Evolutionary conservation across 441 rosid genomes (phyloP).

Genomic region (Pelargonium fulgidum): DNA sequence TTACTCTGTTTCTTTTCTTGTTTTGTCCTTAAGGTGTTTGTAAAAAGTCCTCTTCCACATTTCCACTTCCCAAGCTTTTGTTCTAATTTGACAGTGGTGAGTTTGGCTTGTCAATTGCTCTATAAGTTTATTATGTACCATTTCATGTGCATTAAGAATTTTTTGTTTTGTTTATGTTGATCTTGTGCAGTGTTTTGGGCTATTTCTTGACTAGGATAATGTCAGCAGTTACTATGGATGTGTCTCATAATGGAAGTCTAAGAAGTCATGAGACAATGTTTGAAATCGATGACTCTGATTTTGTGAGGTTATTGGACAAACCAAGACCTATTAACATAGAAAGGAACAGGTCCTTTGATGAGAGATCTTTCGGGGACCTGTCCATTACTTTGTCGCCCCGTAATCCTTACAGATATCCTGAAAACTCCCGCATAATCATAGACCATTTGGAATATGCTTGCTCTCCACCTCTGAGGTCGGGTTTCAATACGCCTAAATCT

Average conservation of each 20-base stretch:
- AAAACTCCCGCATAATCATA: slow-evolving; percentile 21
- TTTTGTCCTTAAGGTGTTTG: neutral
- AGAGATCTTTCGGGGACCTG: slow-evolving; percentile 43
- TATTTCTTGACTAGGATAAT: slow-evolving; percentile 20
- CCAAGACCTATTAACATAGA: slow-evolving; percentile 60
- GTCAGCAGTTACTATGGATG: slow-evolving; percentile 32
- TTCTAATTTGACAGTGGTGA: neutral
- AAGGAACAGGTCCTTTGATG: slow-evolving; percentile 64
- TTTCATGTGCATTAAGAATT: too few species aligned
- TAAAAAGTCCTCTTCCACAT: neutral
- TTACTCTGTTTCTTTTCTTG: neutral
- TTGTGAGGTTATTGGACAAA: slow-evolving; percentile 54
- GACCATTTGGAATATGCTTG: slow-evolving; percentile 31
- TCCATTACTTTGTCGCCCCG: slow-evolving; percentile 31
- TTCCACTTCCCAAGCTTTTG: neutral
- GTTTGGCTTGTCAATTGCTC: neutral
- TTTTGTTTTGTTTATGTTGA: neutral
- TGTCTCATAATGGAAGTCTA: slow-evolving; percentile 32
- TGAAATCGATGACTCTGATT: slow-evolving; percentile 54
- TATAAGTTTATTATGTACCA: too few species aligned
- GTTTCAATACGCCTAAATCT: slow-evolving; percentile 54
- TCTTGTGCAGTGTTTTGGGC: neutral
- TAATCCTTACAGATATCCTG: slow-evolving; percentile 28
- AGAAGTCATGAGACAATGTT: slow-evolving; percentile 25
- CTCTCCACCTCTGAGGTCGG: slow-evolving; percentile 65